Evolutionary conservation across 768 basidiomycete species (phyloP).

Genomic region (Suillus lakei): DNA sequence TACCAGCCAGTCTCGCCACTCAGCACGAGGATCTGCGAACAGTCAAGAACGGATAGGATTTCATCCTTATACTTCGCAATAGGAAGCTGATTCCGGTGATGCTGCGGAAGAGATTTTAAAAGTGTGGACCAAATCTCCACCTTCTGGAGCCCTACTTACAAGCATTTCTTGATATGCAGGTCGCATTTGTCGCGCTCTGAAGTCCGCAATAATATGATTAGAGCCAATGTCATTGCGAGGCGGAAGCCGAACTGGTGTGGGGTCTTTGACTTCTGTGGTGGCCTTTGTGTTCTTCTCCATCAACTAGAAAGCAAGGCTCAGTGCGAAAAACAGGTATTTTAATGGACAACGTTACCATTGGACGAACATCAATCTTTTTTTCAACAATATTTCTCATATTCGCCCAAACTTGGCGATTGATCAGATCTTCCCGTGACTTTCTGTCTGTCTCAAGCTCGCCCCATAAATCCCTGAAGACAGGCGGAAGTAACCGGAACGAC

Average conservation of each 20-base stretch:
- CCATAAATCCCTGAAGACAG: constrained; percentile 89
- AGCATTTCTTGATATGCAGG: constrained; percentile 87
- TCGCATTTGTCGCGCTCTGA: constrained; percentile 64
- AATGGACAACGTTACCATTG: constrained; percentile 43
- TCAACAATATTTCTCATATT: constrained; percentile 68
- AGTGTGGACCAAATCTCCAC: background rate
- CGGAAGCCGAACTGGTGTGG: constrained; percentile 5
- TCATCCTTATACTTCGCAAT: constrained; percentile 82
- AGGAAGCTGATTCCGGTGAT: constrained; percentile 77
- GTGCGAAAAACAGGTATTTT: background rate
- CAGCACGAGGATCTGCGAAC: constrained; percentile 84
- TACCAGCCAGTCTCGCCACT: constrained; percentile 84
- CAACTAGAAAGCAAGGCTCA: constrained; percentile 19
- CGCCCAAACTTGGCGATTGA: constrained; percentile 74
- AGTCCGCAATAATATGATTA: constrained; percentile 61
- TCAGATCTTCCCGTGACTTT: constrained; percentile 61
- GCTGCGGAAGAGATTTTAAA: constrained; percentile 41
- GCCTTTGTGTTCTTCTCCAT: constrained; percentile 25
- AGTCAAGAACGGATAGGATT: constrained; percentile 72
- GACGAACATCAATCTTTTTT: constrained; percentile 51
- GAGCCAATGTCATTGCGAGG: constrained; percentile 28
- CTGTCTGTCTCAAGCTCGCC: constrained; percentile 77
- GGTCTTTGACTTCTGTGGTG: constrained; percentile 19
- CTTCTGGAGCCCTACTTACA: constrained; percentile 48
- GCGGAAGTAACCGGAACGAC: constrained; percentile 81